Evolutionary conservation across 768 basidiomycete species (phyloP).

Genomic region (Hypholoma fasciculare): DNA sequence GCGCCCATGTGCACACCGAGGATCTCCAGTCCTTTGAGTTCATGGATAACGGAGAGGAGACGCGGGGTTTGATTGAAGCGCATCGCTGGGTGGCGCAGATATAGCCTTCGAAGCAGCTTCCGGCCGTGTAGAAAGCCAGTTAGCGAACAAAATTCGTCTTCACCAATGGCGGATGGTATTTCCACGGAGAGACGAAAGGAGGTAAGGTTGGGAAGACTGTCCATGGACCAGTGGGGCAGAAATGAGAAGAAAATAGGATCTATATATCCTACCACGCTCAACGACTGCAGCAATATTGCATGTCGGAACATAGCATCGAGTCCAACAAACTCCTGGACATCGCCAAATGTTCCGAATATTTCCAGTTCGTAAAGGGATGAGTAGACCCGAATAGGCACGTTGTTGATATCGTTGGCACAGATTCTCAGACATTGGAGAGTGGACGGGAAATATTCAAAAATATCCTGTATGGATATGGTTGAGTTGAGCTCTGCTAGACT

Average conservation of each 20-base stretch:
- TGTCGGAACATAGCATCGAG: conserved; percentile 29
- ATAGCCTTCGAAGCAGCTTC: conserved; percentile 28
- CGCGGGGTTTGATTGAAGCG: conserved; percentile 16
- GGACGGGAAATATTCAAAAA: conserved; percentile 16
- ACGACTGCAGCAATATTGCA: conserved; percentile 29
- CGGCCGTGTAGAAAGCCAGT: conserved; percentile 32
- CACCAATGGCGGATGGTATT: not conserved
- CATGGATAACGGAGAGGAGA: conserved; percentile 25
- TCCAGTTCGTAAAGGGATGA: conserved; percentile 31
- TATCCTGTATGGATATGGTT: conserved; percentile 9
- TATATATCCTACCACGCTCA: conserved; percentile 38
- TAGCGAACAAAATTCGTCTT: conserved; percentile 17
- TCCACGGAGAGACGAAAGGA: conserved; percentile 38
- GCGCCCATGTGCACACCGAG: conserved; percentile 39
- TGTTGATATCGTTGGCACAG: conserved; percentile 25
- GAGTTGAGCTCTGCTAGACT: conserved; percentile 8
- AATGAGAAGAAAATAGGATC: conserved; percentile 26
- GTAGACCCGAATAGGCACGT: conserved; percentile 32
- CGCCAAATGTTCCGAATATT: conserved; percentile 26
- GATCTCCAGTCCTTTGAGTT: conserved; percentile 30
- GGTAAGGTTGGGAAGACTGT: conserved; percentile 29
- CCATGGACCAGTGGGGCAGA: conserved; percentile 25
- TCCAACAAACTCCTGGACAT: conserved; percentile 13
- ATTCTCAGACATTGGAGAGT: conserved; percentile 25
- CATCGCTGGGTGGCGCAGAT: conserved; percentile 32